phyloP scores from a whole-genome alignment of 2,329 filamentous ascomycete species.

The Apiospora kogelbergensis region DNA sequence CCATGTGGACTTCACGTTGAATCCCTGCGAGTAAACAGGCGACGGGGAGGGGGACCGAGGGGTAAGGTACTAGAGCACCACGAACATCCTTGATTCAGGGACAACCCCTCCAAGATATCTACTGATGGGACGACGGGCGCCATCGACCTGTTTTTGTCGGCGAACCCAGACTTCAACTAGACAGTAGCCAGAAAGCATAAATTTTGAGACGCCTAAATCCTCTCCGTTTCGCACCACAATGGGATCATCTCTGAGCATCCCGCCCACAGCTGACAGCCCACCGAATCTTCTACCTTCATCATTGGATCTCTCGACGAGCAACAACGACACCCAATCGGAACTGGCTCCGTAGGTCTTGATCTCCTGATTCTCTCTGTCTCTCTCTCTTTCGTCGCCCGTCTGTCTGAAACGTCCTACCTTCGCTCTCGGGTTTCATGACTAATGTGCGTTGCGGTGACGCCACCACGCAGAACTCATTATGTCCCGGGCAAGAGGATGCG shows the following conservation, averaged over 20 bases:
- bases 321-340: neutral
- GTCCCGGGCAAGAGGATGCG: conserved; percentile 9
- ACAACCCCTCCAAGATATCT: neutral
- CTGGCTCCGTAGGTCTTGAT: neutral
- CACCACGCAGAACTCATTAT: neutral
- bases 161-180: neutral
- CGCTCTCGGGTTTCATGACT: neutral
- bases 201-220: neutral
- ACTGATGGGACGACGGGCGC: neutral
- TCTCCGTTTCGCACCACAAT: neutral
- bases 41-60: neutral
- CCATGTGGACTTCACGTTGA: too few species aligned
- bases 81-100: neutral
- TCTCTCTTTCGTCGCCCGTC: too few species aligned
- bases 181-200: neutral
- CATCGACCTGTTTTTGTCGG: neutral
- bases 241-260: neutral
- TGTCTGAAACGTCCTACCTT: too few species aligned
- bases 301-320: neutral
- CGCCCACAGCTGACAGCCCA: neutral
- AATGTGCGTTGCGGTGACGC: neutral
- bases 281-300: neutral
- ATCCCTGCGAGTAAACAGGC: neutral
- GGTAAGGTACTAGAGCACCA: neutral
- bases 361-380: neutral